These are phyloP conservation scores for Endocladia muricata DNA, from an alignment of 31 red algal species.

Conservation along the genomic window DNA sequence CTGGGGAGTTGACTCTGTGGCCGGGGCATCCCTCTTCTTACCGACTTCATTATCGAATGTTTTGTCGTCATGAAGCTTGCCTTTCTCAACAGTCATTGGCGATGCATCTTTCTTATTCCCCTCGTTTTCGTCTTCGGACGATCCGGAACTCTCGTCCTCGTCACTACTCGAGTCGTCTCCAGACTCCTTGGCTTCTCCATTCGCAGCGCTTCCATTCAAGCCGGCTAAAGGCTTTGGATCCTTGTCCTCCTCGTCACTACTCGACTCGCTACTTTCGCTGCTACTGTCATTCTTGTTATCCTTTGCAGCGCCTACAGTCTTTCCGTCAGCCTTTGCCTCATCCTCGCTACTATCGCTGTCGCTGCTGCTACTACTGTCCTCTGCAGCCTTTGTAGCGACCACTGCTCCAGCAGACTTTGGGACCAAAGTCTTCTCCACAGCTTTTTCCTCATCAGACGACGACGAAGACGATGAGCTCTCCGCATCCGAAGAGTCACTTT, in stretches of 20 bases:
- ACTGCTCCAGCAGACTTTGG: neutral
- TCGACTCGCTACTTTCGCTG: neutral
- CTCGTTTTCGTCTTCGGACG: constrained; percentile 19
- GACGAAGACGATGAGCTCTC: neutral
- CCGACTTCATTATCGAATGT: constrained; percentile 1
- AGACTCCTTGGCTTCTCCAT: neutral
- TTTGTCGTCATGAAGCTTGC: constrained; percentile 20
- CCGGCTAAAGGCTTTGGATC: neutral
- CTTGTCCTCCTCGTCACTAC: constrained; percentile 6
- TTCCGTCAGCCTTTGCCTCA: neutral
- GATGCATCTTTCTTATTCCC: neutral
- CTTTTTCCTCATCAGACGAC: neutral
- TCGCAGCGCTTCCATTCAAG: neutral
- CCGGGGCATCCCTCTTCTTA: constrained; percentile 30
- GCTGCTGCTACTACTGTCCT: neutral
- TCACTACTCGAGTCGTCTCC: neutral
- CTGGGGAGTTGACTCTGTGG: constrained; percentile 5
- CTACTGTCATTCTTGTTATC: constrained; percentile 10
- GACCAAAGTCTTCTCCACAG: neutral
- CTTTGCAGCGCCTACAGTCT: neutral
- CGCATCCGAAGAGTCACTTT: neutral
- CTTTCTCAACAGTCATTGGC: constrained; percentile 52
- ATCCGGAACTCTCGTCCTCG: constrained; percentile 9
- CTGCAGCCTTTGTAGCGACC: neutral
- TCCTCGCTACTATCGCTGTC: neutral